phyloP scores from a whole-genome alignment of 1,284 basidiomycete genomes.

The Lignosus rhinocerotis region DNA sequence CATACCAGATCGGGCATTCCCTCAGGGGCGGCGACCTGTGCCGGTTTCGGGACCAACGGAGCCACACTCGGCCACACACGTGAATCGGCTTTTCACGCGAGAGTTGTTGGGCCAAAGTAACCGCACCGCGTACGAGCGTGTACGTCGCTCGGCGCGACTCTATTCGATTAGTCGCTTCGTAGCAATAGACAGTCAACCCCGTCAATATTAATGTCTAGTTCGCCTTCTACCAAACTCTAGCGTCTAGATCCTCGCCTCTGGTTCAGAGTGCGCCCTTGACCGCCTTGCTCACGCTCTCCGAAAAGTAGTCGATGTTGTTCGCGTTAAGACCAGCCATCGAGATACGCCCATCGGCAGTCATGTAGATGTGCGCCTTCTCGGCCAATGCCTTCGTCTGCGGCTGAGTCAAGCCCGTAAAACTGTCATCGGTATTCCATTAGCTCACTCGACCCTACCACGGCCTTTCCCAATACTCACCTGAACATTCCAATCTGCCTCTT shows the following conservation, averaged over 20 bases:
- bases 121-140: no score
- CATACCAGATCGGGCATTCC: constrained; percentile 10
- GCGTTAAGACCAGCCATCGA: constrained; percentile 96
- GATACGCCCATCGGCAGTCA: constrained; percentile 88
- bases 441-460: neutral
- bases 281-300: constrained; percentile 80
- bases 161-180: constrained; percentile 14
- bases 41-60: neutral
- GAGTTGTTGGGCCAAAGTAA: no score
- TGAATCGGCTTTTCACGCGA: no score
- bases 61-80: neutral
- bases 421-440: constrained; percentile 32
- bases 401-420: constrained; percentile 85
- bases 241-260: neutral
- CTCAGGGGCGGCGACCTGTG: neutral
- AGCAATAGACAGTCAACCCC: constrained; percentile 13
- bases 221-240: neutral
- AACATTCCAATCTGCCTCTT: constrained; percentile 97
- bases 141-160: neutral
- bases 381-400: constrained; percentile 87
- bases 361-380: constrained; percentile 93
- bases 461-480: constrained; percentile 49
- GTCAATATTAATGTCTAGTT: constrained; percentile 4
- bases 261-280: constrained; percentile 75
- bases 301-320: constrained; percentile 90